A percentile compares a stretch with the other conserved stretches of the same genome.
Evolutionary conservation across 2,329 filamentous ascomycete species (phyloP).

Genomic region (Cyphellophora europaea): DNA sequence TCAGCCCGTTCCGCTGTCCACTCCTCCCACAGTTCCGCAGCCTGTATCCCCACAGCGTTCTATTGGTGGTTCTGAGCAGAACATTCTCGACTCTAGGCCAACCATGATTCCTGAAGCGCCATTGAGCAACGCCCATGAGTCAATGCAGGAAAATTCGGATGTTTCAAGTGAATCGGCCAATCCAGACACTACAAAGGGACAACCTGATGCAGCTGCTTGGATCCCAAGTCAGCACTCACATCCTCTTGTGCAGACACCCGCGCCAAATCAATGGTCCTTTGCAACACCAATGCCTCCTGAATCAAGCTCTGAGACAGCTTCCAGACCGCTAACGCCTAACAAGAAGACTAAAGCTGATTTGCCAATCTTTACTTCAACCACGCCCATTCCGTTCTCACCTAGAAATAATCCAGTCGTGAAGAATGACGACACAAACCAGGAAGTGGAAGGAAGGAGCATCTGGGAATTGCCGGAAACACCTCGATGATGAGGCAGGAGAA

Average conservation of each 20-base stretch:
- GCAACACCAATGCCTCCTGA: background rate
- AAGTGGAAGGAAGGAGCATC: constrained; percentile 4
- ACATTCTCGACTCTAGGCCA: no score
- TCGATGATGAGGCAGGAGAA: constrained; percentile 1
- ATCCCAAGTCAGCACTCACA: background rate
- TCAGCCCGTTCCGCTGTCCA: no score
- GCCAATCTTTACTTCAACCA: constrained; percentile 39
- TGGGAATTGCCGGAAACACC: constrained; percentile 40
- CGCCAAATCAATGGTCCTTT: background rate
- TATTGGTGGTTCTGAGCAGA: no score
- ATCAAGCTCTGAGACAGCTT: background rate
- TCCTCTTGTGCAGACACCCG: background rate
- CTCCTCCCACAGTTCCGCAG: no score
- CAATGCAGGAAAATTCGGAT: background rate
- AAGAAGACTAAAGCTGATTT: constrained; percentile 32
- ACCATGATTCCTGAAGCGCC: background rate
- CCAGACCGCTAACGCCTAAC: constrained; percentile 11
- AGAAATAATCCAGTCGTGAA: background rate
- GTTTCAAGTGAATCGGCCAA: background rate
- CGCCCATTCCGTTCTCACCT: constrained; percentile 32
- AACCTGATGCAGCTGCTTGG: background rate
- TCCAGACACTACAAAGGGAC: background rate
- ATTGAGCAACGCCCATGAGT: background rate
- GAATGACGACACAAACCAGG: constrained; percentile 2
- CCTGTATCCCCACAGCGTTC: background rate